Percentiles rank a stretch among this genome's conserved stretches.
Evolutionary conservation across 176 grass and related monocot genomes (phyloP).

Genomic region (Aegilops sharonensis): DNA sequence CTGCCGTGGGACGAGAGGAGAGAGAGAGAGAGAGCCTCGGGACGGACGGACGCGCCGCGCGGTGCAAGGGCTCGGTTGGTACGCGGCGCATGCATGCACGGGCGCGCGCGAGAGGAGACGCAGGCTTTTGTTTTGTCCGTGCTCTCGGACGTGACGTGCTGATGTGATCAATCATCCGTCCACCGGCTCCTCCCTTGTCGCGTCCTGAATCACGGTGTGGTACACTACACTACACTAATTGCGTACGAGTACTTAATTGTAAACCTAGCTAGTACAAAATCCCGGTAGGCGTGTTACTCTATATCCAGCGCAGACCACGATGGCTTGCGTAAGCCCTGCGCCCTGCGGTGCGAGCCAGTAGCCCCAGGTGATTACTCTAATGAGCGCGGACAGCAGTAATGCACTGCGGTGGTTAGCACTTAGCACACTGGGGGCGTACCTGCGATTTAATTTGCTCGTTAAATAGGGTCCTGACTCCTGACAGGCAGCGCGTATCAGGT

Average conservation of each 20-base stretch:
- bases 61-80: not conserved
- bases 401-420: too few relatives aligned
- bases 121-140: not conserved
- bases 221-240: too few relatives aligned
- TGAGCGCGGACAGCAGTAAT: too few relatives aligned
- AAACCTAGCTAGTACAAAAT: too few relatives aligned
- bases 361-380: too few relatives aligned
- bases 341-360: too few relatives aligned
- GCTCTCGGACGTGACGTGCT: not conserved
- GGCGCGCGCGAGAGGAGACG: not conserved
- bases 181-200: not conserved
- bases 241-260: too few relatives aligned
- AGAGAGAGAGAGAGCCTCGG: not conserved
- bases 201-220: not conserved
- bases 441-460: not conserved
- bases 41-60: not conserved
- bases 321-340: too few relatives aligned
- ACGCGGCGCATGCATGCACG: not conserved
- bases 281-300: too few relatives aligned
- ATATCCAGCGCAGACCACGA: too few relatives aligned
- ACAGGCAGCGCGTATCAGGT: not conserved
- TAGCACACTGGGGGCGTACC: too few relatives aligned
- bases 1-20: not conserved
- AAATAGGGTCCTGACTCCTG: not conserved
- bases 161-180: not conserved